phyloP scores from a whole-genome alignment of 2,329 filamentous ascomycete genomes.

The Sclerotinia trifoliorum region DNA sequence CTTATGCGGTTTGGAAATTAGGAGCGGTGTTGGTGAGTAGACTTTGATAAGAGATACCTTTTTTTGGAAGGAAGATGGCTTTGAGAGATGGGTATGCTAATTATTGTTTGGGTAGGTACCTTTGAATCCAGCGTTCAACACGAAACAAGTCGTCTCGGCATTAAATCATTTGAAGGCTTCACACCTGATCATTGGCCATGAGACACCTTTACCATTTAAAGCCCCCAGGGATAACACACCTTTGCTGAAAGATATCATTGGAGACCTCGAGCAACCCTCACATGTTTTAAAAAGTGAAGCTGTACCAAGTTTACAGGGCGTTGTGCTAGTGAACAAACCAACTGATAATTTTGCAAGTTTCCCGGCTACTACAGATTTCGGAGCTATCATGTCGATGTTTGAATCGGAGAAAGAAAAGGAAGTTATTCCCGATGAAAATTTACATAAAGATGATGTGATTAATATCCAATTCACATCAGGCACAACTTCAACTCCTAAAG shows the following conservation, averaged over 20 bases:
- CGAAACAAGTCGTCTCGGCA: slow-evolving; percentile 72
- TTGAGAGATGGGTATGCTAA: neutral
- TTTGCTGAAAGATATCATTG: slow-evolving; percentile 54
- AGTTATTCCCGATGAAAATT: slow-evolving; percentile 47
- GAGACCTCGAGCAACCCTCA: slow-evolving; percentile 38
- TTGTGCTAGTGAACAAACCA: slow-evolving; percentile 81
- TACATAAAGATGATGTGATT: slow-evolving; percentile 67
- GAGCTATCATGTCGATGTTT: slow-evolving; percentile 29
- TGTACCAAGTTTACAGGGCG: slow-evolving; percentile 66
- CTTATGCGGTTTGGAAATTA: slow-evolving; percentile 89
- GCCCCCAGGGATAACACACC: slow-evolving; percentile 58
- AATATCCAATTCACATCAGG: slow-evolving; percentile 98
- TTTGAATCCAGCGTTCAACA: slow-evolving; percentile 86
- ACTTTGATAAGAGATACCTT: neutral
- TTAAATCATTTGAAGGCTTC: slow-evolving; percentile 71
- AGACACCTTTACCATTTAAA: slow-evolving; percentile 78
- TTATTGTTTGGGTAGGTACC: slow-evolving; percentile 57
- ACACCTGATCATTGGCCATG: slow-evolving; percentile 79
- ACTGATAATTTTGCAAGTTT: slow-evolving; percentile 38
- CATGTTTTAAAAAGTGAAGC: slow-evolving; percentile 45
- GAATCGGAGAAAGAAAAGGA: slow-evolving; percentile 35
- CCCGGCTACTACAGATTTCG: slow-evolving; percentile 44
- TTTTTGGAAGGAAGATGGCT: neutral
- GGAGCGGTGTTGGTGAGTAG: slow-evolving; percentile 74
- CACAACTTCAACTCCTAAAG: slow-evolving; percentile 89